Evolutionary conservation across 139 green algal genomes (phyloP), one percentile per base, ranked within the genome.

Genomic region (Ettlia oleoabundans): DNA sequence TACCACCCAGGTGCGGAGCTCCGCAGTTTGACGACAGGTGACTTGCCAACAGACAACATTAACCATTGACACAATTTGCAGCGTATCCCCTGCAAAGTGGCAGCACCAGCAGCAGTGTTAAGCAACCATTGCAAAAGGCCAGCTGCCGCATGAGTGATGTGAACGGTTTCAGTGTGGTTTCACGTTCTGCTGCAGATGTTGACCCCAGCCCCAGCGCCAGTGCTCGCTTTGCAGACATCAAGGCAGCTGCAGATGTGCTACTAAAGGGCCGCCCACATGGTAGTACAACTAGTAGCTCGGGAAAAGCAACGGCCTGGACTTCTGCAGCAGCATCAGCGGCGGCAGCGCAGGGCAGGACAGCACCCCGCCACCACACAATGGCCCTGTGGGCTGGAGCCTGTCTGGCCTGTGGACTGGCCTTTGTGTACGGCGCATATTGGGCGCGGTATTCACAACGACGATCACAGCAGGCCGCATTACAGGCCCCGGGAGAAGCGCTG

Each of bases 341-440:
- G 24, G 73, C 73, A 47, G 65, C 65, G 28, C 21, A 22, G 1
- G 21, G 32, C 65, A 22, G 33, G 35, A 47, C 21, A 30, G 19
- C 35, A 8, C 32, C 47, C 3, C 52, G 22, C 4, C 35, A 69
- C 38, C 52, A 10, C 52, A 68, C 73, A 4, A 35, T 35, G 6
- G 37, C 35, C 52, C 53, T 80, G 73, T 80, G 73, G 73, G 37
- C 58, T 0, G 53, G 52, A 21, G 32, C 63, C 8, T 22, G 38
- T 3, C 42, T 52, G 3, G 73, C 73, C 1, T 51, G 73, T 52
- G 35, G 13, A 0, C 52, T 80, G 0, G 73, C 73, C 9, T 80
- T 80, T 68, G 73, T 21, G 6, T 80, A 68, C 35, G 73, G 73
- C 43, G 43, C 70, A 15, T 40, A 24, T 37, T 73, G 66, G 66